phyloP scores from a whole-genome alignment of 2,329 filamentous ascomycete species.

The Whalleya microplaca region DNA sequence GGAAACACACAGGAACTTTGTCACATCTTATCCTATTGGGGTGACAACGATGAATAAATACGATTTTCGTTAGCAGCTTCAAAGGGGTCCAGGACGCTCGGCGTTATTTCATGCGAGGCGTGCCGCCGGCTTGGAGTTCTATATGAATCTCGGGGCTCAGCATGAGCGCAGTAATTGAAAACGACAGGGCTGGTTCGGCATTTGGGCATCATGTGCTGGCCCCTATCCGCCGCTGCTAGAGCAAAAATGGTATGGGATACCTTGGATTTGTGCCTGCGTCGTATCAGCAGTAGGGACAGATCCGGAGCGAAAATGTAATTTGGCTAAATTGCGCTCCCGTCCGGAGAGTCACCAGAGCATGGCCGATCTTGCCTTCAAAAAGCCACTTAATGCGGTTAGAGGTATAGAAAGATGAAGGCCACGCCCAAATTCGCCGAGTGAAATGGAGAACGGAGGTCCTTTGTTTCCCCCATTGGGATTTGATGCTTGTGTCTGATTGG shows the following conservation, averaged over 20 bases:
- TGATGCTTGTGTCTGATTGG: constrained; percentile 14
- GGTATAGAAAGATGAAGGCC: constrained; percentile 16
- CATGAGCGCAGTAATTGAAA: neutral
- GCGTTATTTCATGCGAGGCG: constrained; percentile 8
- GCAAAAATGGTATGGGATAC: too few species aligned
- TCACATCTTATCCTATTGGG: constrained; percentile 1
- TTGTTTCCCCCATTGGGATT: constrained; percentile 11
- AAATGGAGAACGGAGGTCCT: constrained; percentile 5
- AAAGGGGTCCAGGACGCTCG: constrained; percentile 3
- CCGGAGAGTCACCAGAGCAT: constrained; percentile 7
- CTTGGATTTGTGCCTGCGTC: too few species aligned
- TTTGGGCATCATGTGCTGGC: too few species aligned
- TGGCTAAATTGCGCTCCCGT: constrained; percentile 24
- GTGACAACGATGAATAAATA: constrained; percentile 8
- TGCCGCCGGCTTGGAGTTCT: constrained; percentile 14
- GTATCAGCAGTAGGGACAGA: too few species aligned
- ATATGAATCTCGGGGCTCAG: constrained; percentile 5
- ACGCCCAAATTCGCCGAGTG: constrained; percentile 19
- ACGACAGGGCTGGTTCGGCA: too few species aligned
- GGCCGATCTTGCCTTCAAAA: constrained; percentile 20
- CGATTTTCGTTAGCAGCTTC: neutral
- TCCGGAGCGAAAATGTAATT: constrained; percentile 4
- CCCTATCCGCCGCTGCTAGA: too few species aligned
- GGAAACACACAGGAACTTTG: neutral
- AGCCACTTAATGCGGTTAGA: constrained; percentile 10